Base-by-base conservation (phyloP, 2,329 filamentous ascomycete genomes). In the Hymenotorrendiella dingleyae region DNA sequence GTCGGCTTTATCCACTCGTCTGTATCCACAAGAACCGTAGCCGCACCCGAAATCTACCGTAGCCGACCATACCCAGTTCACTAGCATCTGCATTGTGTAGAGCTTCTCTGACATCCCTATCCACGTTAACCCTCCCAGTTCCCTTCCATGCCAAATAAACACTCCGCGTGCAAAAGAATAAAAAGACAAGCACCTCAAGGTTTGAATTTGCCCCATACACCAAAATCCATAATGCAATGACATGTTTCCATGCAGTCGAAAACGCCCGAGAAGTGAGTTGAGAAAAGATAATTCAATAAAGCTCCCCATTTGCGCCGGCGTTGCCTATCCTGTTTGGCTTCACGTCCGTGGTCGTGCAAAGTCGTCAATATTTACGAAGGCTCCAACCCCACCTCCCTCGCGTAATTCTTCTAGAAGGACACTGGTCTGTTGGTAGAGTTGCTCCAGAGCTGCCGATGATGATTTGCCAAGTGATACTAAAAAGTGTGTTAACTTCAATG, bases 391-490 rank as follows among this genome's bases (percentile, higher is more conserved):
- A 44, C 90, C 89, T 29, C 86, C 82, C 56, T 84, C 78, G 35
- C 84, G 78, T 11, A 95, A 72, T 43, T 91, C 84, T 46, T 89
- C 84, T n/a, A 97, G 74, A 11, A 97, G 70, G 1, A 87, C 86
- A 50, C 82, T 84, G 1, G 89, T 94, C 66, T 96, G 89, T 47
- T 90, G 85, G 59, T 86, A 89, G 5, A 96, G 64, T 47, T 80
- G 83, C 63, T 97, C 91, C 22, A 98, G 66, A 1, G 89, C 86
- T 2, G 93, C 86, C 4, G 83, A 81, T 3, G 87, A 89, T 0
- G 88, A 91, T 66, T 94, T 94, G 37, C 93, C 93, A 3, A 96
- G 73, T 1, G 87, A 94, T 30, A 88, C 91, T 96, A 55, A 39
- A 16, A 7, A 24, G 54, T 10, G 6, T 23, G 3, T 3, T 17